Evolutionary conservation across 805 yeast genomes (phyloP), one percentile per base, ranked within the genome.

Genomic region (Dipodascopsis uninucleata): DNA sequence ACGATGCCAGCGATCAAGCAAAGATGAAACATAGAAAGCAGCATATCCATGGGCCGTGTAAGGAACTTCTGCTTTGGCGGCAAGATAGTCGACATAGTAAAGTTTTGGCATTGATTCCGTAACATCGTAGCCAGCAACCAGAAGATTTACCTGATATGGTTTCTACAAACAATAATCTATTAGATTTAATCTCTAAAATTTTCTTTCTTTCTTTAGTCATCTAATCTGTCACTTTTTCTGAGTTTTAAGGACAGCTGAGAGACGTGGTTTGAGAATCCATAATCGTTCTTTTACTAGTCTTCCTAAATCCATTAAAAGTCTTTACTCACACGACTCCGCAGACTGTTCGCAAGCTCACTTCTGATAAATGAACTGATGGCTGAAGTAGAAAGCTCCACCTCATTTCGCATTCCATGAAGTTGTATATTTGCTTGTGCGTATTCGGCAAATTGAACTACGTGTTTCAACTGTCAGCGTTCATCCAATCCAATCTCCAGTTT

Each of bases 11-110:
- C 82, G 88, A 70, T 93, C 98, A 56, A 93, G 73, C 53, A 90
- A 70, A 1, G 97, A 85, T 65, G 87, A 76, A 25, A 95, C 81
- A 65, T 93, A 93, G 67, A 90, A 93, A 1, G 94, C 95, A n/a
- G 97, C 95, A 62, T 93, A 93, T 9, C 98, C 98, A 64, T 93
- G 98, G 1, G 97, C 97, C 14, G 94, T 96, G 62, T 93, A 93
- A 12, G 98, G 97, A 47, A 93, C 72, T 49, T 82, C 86, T 12
- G 82, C 95, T 55, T 82, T 79, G 2, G 98, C 85, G 5, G 98
- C 98, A 55, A 93, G 70, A 65, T 93, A 93, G 64, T 93, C 98
- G 56, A 93, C 84, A 82, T 90, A 87, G 61, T 84, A 81, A 59
- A 93, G 73, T 40, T 76, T 70, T 31, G 97, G 87, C 48, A 69